phyloP scores from a whole-genome alignment of 176 grass and related monocot species.

The Avena sativa region DNA sequence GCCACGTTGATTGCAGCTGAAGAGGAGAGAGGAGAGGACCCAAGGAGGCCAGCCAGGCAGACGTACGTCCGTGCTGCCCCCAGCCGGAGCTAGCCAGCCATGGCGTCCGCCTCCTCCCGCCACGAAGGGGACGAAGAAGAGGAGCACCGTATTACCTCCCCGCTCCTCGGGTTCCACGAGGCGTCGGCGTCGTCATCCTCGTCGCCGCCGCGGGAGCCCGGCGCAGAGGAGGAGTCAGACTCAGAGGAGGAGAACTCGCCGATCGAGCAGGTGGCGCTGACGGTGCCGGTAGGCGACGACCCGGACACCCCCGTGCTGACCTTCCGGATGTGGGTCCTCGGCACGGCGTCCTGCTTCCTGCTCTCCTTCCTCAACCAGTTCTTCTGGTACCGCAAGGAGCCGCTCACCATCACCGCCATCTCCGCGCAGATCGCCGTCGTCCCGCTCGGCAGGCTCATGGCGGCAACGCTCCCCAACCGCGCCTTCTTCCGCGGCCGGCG shows the following conservation, averaged over 20 bases:
- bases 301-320: conserved; percentile 70
- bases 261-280: conserved; percentile 95
- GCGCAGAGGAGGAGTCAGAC: too few relatives aligned
- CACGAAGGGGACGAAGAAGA: conserved; percentile 24
- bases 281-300: conserved; percentile 77
- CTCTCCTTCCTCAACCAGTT: conserved; percentile 96
- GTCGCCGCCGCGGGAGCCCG: too few relatives aligned
- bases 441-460: conserved; percentile 85
- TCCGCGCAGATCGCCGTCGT: conserved; percentile 95
- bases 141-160: conserved; percentile 48
- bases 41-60: neutral
- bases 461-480: conserved; percentile 32
- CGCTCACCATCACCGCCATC: conserved; percentile 85
- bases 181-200: neutral
- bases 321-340: conserved; percentile 98
- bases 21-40: neutral
- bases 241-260: conserved; percentile 70
- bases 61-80: neutral
- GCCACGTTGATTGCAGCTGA: neutral
- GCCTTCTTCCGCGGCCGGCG: conserved; percentile 54
- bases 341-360: conserved; percentile 70
- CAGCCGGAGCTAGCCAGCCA: neutral
- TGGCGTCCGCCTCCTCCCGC: conserved; percentile 36
- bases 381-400: conserved; percentile 98
- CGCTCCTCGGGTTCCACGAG: conserved; percentile 40